Percentiles rank a stretch among this genome's conserved stretches.
These are phyloP conservation scores for Jatropha podagrica DNA, from an alignment of 441 rosid genomes.

Conservation along the genomic window DNA sequence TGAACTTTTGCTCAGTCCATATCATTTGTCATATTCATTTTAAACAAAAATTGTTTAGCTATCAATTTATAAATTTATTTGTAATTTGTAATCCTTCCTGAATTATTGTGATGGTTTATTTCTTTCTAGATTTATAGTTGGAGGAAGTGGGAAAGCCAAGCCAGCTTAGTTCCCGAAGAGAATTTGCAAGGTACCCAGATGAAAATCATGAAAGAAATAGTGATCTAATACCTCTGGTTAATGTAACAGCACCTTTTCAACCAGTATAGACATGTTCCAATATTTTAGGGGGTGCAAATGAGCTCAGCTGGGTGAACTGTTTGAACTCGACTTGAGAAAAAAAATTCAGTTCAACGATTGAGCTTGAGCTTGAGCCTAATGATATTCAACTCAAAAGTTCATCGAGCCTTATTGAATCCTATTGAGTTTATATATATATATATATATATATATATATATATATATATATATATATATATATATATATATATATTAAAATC, in stretches of 20 bases:
- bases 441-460: too few relatives aligned
- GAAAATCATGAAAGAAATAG: not conserved
- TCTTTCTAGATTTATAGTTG: conserved; percentile 82
- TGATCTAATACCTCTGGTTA: not conserved
- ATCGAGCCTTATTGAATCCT: too few relatives aligned
- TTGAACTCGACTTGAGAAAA: too few relatives aligned
- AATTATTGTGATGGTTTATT: conserved; percentile 15
- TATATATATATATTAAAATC: too few relatives aligned
- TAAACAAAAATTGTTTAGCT: not conserved
- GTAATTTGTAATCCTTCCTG: not conserved
- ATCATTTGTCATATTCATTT: not conserved
- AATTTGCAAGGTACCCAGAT: conserved; percentile 54
- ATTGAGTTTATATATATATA: too few relatives aligned
- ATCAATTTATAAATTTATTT: not conserved
- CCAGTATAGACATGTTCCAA: not conserved
- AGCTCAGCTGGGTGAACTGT: too few relatives aligned
- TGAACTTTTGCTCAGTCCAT: not conserved
- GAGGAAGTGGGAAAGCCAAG: conserved; percentile 94
- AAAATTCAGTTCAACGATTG: too few relatives aligned
- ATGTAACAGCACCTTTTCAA: not conserved
- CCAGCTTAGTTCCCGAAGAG: conserved; percentile 50
- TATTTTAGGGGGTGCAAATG: too few relatives aligned
- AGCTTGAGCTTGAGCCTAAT: too few relatives aligned
- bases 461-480: too few relatives aligned
- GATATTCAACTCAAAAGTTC: too few relatives aligned